A percentile compares a stretch with the other conserved stretches of the same genome.
Evolutionary conservation across 1,284 basidiomycete species (phyloP).

Genomic region (Serendipita sp.): DNA sequence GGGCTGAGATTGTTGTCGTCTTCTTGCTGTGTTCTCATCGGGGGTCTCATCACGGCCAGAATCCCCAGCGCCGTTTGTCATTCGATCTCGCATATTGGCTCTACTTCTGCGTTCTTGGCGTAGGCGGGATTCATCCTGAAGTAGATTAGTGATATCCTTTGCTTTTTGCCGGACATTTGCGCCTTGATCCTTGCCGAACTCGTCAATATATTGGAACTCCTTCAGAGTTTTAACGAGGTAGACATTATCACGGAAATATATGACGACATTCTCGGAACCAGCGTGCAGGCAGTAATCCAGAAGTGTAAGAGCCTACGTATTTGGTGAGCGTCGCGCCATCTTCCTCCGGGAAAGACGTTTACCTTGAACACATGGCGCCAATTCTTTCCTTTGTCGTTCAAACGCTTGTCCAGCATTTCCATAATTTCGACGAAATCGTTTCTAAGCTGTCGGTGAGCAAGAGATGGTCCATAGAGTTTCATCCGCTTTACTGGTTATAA

Average conservation of each 20-base stretch:
- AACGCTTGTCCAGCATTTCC: conserved; percentile 98
- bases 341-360: conserved; percentile 14
- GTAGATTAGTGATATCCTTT: conserved; percentile 93
- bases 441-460: conserved; percentile 28
- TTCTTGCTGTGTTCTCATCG: conserved; percentile 9
- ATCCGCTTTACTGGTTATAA: conserved; percentile 77
- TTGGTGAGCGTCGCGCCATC: neutral
- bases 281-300: conserved; percentile 95
- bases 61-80: conserved; percentile 27
- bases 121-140: conserved; percentile 79
- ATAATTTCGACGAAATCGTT: conserved; percentile 99
- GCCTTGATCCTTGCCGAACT: conserved; percentile 92
- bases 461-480: neutral
- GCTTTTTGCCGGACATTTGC: conserved; percentile 98
- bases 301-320: conserved; percentile 72
- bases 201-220: conserved; percentile 96
- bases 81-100: conserved; percentile 88
- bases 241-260: conserved; percentile 96
- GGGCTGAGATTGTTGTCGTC: conserved; percentile 4
- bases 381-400: conserved; percentile 99
- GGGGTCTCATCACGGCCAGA: neutral
- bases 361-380: conserved; percentile 99
- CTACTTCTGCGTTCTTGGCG: conserved; percentile 74
- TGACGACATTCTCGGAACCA: conserved; percentile 94
- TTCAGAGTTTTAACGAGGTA: conserved; percentile 99